A percentile compares a stretch with the other conserved stretches of the same genome.
Conservation (phyloP, 305 asterid species). For the Solanum hybrid region DNA sequence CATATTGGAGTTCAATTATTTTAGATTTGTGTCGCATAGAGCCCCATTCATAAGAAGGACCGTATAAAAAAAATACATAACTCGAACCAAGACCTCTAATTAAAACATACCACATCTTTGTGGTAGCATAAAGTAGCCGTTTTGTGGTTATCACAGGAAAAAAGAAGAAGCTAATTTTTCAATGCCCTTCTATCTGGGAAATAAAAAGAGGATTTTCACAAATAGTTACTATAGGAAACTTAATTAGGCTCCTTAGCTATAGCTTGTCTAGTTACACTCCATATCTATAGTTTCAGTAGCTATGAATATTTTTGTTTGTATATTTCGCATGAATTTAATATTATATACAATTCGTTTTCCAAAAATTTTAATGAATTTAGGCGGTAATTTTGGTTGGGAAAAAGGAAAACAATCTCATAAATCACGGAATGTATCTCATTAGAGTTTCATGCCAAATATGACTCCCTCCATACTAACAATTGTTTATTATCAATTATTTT, state of each 20-base stretch:
- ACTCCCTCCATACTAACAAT: background rate
- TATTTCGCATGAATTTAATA: background rate
- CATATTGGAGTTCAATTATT: no score
- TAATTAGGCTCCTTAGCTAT: background rate
- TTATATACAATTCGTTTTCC: no score
- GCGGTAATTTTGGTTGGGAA: background rate
- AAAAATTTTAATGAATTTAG: no score
- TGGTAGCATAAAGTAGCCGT: background rate
- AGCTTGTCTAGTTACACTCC: background rate
- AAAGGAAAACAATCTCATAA: no score
- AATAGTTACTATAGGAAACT: no score
- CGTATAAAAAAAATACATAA: no score
- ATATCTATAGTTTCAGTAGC: background rate
- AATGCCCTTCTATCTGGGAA: background rate
- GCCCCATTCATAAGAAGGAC: fast-evolving
- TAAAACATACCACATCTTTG: background rate
- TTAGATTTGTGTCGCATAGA: background rate
- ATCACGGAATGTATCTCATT: background rate
- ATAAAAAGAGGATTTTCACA: background rate
- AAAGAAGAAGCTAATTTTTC: no score
- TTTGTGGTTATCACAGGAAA: background rate
- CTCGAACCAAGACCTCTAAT: background rate
- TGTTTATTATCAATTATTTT: no score
- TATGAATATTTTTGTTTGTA: no score
- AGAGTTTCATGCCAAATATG: background rate